Conservation (phyloP, 495 filamentous ascomycete genomes). For the Saxophila tyrrhenica region DNA sequence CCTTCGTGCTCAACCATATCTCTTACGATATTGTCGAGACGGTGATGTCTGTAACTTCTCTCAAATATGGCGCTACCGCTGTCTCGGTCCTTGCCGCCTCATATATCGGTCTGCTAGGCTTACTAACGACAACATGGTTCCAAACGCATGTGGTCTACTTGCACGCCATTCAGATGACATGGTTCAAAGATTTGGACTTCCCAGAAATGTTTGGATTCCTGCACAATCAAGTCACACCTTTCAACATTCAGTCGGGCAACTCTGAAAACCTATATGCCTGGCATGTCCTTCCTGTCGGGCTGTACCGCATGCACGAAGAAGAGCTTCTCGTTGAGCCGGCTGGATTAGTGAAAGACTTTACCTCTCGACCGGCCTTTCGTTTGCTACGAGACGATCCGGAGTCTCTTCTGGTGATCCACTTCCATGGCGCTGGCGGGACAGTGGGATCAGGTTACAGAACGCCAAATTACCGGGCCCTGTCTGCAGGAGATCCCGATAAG, state of each 20-base stretch:
- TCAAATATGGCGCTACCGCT: constrained; percentile 5
- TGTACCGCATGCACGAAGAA: constrained; percentile 48
- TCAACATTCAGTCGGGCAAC: constrained; percentile 47
- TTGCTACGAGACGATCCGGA: constrained; percentile 53
- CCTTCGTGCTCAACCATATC: no score
- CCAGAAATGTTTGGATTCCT: constrained; percentile 41
- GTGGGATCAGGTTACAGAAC: constrained; percentile 52
- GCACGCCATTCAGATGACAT: constrained; percentile 37
- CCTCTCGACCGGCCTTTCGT: constrained; percentile 42
- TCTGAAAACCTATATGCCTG: constrained; percentile 53
- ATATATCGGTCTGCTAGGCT: constrained; percentile 9
- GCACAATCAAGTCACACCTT: constrained; percentile 57
- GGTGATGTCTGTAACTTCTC: neutral
- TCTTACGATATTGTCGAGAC: no score
- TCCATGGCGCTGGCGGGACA: constrained; percentile 48
- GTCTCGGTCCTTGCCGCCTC: neutral
- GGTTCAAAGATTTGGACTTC: constrained; percentile 38
- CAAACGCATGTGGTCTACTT: constrained; percentile 41
- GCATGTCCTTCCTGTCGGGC: constrained; percentile 57
- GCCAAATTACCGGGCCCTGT: constrained; percentile 50
- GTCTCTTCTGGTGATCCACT: constrained; percentile 47
- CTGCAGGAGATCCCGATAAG: constrained; percentile 42
- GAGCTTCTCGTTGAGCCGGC: constrained; percentile 37
- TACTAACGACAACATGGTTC: constrained; percentile 36
- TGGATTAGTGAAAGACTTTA: constrained; percentile 41